Evolutionary conservation across 768 basidiomycete genomes (phyloP), one percentile per base, ranked within the genome.

Genomic region (Agrocybe pediades): DNA sequence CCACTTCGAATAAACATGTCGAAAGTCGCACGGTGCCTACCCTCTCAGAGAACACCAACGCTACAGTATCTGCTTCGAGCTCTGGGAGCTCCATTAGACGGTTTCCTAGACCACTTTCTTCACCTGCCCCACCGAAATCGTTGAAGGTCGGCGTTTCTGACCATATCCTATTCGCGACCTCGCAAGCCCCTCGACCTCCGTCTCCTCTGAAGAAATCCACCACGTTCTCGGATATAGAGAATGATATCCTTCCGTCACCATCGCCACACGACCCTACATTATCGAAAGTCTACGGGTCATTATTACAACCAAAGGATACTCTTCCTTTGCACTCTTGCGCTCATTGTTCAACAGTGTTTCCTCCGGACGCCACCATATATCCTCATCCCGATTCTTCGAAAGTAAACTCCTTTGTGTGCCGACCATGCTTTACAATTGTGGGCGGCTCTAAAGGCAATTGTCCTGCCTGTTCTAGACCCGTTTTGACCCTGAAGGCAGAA

Each of bases 281-380:
- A 17, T 83, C 90, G 40, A 94, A 91, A 68, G 91, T 87, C 4
- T 93, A 92, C 58, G 92, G 92, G 23, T 92, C 92, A 0, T 80
- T 94, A 20, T 73, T 94, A 16, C 91, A 92, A 63, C 83, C 89
- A 20, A 85, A 85, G 59, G 88, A 88, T 62, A 80, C 86, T 6
- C 76, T 92, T n/a, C 67, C 79, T 8, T 79, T 84, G 23, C 86
- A 87, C 62, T 81, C 82, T 2, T 94, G 92, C 65, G 80, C 79
- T 27, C 65, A 83, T 11, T 94, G 92, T 65, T 71, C 74, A 15
- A 68, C 76, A 0, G 72, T 77, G 9, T 94, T 93, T 63, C 81
- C 84, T 29, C 90, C 91, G 2, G 91, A 94, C 66, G 83, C 88
- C 19, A 94, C 92, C 25, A 90, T 94, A 55, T 94, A 91, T 63